These are phyloP conservation scores for Trametes pubescens DNA, from an alignment of 1,284 basidiomycete genomes.

Conservation along the genomic window DNA sequence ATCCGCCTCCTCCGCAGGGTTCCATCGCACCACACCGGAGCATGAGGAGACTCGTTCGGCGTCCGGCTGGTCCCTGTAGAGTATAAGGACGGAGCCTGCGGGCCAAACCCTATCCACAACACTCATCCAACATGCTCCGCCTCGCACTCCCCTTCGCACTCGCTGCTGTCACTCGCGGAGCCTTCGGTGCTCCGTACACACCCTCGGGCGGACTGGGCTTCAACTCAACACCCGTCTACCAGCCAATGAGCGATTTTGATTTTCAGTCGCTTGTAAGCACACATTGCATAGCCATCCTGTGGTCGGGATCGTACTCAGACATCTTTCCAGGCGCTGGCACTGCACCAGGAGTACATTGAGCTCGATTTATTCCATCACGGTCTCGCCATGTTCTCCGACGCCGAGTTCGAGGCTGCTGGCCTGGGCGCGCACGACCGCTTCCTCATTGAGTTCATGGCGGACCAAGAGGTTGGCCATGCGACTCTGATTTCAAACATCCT, in stretches of 20 bases:
- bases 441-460: slow-evolving; percentile 64
- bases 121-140: slow-evolving; percentile 9
- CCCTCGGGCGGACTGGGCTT: slow-evolving; percentile 53
- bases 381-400: slow-evolving; percentile 58
- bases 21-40: slow-evolving; percentile 1
- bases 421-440: slow-evolving; percentile 61
- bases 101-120: background rate
- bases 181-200: slow-evolving; percentile 35
- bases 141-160: slow-evolving; percentile 16
- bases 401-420: slow-evolving; percentile 66
- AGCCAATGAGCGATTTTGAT: slow-evolving; percentile 64
- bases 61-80: background rate
- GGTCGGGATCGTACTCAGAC: background rate
- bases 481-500: slow-evolving; percentile 58
- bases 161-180: slow-evolving; percentile 8
- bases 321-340: slow-evolving; percentile 52
- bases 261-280: slow-evolving; percentile 60
- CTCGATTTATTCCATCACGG: slow-evolving; percentile 72
- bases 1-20: background rate
- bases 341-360: slow-evolving; percentile 71
- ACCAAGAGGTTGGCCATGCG: slow-evolving; percentile 67
- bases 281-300: background rate
- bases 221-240: slow-evolving; percentile 54
- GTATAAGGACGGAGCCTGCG: background rate
- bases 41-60: background rate